A percentile compares a stretch with the other conserved stretches of the same genome.
phyloP scores from a whole-genome alignment of 2,329 filamentous ascomycete species.

The Teratosphaeria nubilosa region DNA sequence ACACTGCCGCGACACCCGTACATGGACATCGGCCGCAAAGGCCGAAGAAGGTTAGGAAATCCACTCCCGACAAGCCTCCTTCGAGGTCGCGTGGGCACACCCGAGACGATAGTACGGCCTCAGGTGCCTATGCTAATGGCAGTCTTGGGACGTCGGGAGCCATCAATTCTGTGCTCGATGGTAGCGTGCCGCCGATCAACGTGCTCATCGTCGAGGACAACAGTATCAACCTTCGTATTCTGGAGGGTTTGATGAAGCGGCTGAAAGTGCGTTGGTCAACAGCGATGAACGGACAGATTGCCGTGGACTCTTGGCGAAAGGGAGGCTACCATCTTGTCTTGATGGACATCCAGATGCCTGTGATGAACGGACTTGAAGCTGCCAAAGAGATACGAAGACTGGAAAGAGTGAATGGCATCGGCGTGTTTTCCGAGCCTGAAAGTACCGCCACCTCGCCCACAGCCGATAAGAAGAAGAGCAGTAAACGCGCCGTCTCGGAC shows the following conservation, averaged over 20 bases:
- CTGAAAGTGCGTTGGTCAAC: slow-evolving; percentile 94
- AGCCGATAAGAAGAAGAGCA: slow-evolving; percentile 12
- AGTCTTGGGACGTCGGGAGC: not conserved
- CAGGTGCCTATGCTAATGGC: not conserved
- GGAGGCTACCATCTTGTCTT: slow-evolving; percentile 93
- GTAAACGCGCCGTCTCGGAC: slow-evolving; percentile 24
- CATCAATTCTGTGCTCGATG: slow-evolving; percentile 50
- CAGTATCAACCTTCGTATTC: slow-evolving; percentile 86
- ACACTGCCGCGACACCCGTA: slow-evolving; percentile 3
- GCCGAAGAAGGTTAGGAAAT: slow-evolving; percentile 16
- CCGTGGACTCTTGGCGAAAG: slow-evolving; percentile 82
- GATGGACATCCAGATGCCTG: slow-evolving; percentile 65
- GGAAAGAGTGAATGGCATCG: slow-evolving; percentile 84
- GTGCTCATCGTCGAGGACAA: slow-evolving; percentile 98
- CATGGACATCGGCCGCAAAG: slow-evolving; percentile 6
- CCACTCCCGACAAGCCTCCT: slow-evolving; percentile 15
- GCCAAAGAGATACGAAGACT: slow-evolving; percentile 88
- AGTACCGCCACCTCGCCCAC: not conserved
- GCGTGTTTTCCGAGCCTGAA: slow-evolving; percentile 55
- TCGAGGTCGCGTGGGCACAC: not conserved
- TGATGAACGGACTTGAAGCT: slow-evolving; percentile 61
- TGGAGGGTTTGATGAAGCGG: slow-evolving; percentile 92
- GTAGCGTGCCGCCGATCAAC: slow-evolving; percentile 86
- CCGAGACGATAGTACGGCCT: not conserved
- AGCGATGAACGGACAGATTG: slow-evolving; percentile 90